Evolutionary conservation across 2,329 filamentous ascomycete genomes (phyloP).

Genomic region (Hypocreales sp.): DNA sequence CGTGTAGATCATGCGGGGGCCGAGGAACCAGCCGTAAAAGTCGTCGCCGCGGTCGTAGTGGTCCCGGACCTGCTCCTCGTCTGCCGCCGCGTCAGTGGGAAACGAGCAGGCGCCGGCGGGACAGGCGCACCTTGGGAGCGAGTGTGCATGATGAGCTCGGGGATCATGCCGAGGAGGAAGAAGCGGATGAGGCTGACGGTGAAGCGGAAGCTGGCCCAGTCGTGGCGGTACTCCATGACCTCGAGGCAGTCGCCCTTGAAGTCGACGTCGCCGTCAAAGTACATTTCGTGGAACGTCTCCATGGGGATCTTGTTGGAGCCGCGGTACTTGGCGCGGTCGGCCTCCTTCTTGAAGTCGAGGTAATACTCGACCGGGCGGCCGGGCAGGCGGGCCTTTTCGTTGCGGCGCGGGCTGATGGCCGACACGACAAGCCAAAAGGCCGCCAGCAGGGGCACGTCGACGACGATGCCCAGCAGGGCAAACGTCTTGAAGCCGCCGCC

Average conservation of each 20-base stretch:
- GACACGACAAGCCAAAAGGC: slow-evolving; percentile 74
- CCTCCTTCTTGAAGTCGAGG: slow-evolving; percentile 61
- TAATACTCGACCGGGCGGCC: slow-evolving; percentile 85
- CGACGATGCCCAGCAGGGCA: slow-evolving; percentile 73
- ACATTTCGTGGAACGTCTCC: slow-evolving; percentile 95
- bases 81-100: slow-evolving; percentile 8
- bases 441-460: slow-evolving; percentile 63
- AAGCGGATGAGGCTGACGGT: slow-evolving; percentile 74
- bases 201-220: slow-evolving; percentile 93
- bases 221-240: slow-evolving; percentile 82
- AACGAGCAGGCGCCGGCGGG: background rate
- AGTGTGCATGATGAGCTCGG: slow-evolving; percentile 85
- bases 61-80: slow-evolving; percentile 94
- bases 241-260: slow-evolving; percentile 91
- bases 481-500: slow-evolving; percentile 78
- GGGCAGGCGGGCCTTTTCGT: slow-evolving; percentile 78
- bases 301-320: slow-evolving; percentile 72
- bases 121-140: slow-evolving; percentile 52
- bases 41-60: slow-evolving; percentile 98
- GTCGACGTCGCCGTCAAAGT: slow-evolving; percentile 87
- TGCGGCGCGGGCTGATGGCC: slow-evolving; percentile 71
- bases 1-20: slow-evolving; percentile 97
- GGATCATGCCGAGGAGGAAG: slow-evolving; percentile 76
- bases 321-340: slow-evolving; percentile 49
- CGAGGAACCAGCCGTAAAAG: slow-evolving; percentile 97